Base-by-base conservation (phyloP, 148 eudicot species). In the Fallopia convolvulus region DNA sequence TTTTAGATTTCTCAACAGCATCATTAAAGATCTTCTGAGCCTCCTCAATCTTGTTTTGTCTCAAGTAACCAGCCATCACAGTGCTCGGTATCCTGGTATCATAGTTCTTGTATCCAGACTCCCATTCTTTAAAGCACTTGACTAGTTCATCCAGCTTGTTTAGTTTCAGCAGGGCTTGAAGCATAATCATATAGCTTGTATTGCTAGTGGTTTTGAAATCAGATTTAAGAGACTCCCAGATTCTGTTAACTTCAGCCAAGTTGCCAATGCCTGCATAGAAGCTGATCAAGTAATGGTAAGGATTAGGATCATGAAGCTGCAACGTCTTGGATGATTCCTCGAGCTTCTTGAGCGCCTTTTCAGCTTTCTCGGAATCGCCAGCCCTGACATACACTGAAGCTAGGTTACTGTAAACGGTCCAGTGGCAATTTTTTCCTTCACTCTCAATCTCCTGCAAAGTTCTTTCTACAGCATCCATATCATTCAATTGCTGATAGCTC, bases 391-490 rank as follows among this genome's bases (percentile, higher is more conserved):
- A 92, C 49, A 76, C 76, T 1, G 65, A 13, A 39, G 97, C 91
- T 74, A 90, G 80, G 80, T 84, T 84, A 81, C 93, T 83, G 77
- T 84, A 94, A 7, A 87, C 74, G 1, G 83, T 83, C 98, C 94
- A 90, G 47, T 87, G 85, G 68, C 81, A 63, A 21, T 33, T 53
- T 46, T 78, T 15, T 3, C 14, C 44, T 4, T 77, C 44, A n/a
- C 85, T 82, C 76, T 71, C 47, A 77, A 87, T 83, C 85, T 94
- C 97, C 72, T 89, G 76, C 32, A 81, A 72, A 72, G 86, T 85
- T 70, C 85, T 87, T 82, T 94, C 98, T n/a, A 88, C 80, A 12
- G 89, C 89, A 49, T 85, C 90, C 12, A 89, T 79, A 79, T 94
- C 89, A 72, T 82, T 80, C 46, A 89, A 63, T n/a, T 63, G 52